These are phyloP conservation scores for Plasmodium gallinaceum DNA, from an alignment of 169 alveolate species.

Conservation along the genomic window DNA sequence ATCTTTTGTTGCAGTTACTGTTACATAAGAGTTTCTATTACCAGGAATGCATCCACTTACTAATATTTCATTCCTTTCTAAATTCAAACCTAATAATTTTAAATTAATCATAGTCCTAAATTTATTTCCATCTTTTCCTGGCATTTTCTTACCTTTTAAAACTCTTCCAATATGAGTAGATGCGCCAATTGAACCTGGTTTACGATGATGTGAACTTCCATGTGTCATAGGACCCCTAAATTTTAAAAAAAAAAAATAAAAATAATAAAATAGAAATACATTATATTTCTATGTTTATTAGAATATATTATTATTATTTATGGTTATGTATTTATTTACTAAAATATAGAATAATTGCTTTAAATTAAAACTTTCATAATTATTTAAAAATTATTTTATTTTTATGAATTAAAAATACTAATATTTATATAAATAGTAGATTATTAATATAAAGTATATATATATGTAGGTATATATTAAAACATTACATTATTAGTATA, in stretches of 20 bases:
- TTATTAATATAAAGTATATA: too few relatives aligned
- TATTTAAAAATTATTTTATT: too few relatives aligned
- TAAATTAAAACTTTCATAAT: too few relatives aligned
- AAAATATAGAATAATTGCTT: too few relatives aligned
- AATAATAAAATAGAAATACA: not conserved
- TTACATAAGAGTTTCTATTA: slow-evolving; percentile 89
- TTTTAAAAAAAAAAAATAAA: not conserved
- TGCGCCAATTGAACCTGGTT: slow-evolving; percentile 95
- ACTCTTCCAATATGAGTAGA: slow-evolving; percentile 96
- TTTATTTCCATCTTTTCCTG: slow-evolving; percentile 94
- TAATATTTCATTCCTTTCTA: slow-evolving; percentile 89
- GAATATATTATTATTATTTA: too few relatives aligned
- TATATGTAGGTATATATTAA: too few relatives aligned
- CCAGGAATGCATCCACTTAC: slow-evolving; percentile 96
- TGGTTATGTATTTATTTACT: too few relatives aligned
- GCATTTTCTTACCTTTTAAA: slow-evolving; percentile 95
- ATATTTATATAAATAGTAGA: too few relatives aligned
- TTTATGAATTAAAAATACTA: too few relatives aligned
- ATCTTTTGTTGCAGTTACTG: slow-evolving; percentile 84
- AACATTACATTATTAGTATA: too few relatives aligned
- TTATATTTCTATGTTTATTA: not conserved
- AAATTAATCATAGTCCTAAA: slow-evolving; percentile 86
- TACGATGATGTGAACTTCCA: slow-evolving; percentile 95
- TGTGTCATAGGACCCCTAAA: slow-evolving; percentile 93
- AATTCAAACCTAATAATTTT: slow-evolving; percentile 92